Percentiles rank a stretch among this genome's conserved stretches.
phyloP scores from a whole-genome alignment of 208 protist species.

The Leishmania lainsoni region DNA sequence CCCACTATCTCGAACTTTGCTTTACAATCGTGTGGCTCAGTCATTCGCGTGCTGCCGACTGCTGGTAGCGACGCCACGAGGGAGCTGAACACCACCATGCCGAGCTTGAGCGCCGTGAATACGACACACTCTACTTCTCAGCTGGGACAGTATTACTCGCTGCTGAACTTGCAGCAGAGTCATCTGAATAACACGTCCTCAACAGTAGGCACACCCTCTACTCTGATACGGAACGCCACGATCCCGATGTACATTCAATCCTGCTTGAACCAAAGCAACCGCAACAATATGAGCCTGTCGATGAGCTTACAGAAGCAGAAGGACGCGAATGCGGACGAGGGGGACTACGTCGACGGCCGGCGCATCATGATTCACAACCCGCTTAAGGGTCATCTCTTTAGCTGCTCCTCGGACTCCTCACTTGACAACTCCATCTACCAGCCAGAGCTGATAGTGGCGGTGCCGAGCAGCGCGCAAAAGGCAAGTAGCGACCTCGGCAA shows the following conservation, averaged over 20 bases:
- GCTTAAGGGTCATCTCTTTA: slow-evolving; percentile 25
- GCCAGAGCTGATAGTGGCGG: slow-evolving; percentile 15
- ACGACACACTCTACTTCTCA: slow-evolving; percentile 4
- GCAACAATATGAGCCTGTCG: slow-evolving; percentile 22
- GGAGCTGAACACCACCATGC: not conserved
- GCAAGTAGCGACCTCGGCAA: slow-evolving; percentile 16
- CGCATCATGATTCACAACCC: slow-evolving; percentile 35
- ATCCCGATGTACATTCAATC: slow-evolving; percentile 28
- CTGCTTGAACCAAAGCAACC: slow-evolving; percentile 17
- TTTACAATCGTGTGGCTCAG: slow-evolving; percentile 3
- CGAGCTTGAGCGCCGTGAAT: not conserved
- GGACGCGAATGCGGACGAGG: slow-evolving; percentile 13
- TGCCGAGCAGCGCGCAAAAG: slow-evolving; percentile 9
- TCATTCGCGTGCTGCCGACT: slow-evolving; percentile 25
- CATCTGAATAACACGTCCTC: slow-evolving; percentile 13
- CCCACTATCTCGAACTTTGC: slow-evolving; percentile 11
- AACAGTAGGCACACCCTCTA: slow-evolving; percentile 5
- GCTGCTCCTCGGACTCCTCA: slow-evolving; percentile 27
- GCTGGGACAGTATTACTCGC: slow-evolving; percentile 7
- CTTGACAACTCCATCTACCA: slow-evolving; percentile 8
- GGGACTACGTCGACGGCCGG: slow-evolving; percentile 24
- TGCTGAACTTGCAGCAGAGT: slow-evolving; percentile 21
- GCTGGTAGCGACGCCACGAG: not conserved
- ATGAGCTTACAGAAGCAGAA: slow-evolving; percentile 15
- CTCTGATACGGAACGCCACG: slow-evolving; percentile 21